Evolutionary conservation across 257 asterid species (phyloP).

Genomic region (Jasminum sambac): DNA sequence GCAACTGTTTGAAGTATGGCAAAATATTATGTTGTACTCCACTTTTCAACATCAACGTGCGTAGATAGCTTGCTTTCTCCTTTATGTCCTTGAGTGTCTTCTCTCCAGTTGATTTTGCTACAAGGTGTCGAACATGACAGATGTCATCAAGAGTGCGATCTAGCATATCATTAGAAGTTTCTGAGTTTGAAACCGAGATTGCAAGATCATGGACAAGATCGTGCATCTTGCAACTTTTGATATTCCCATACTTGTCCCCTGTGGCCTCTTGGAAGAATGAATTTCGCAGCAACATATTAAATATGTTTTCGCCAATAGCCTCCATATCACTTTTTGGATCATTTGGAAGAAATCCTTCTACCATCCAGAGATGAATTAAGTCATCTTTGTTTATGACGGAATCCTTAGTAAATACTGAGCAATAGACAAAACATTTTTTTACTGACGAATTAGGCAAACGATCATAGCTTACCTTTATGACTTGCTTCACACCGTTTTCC

Average conservation of each 20-base stretch:
- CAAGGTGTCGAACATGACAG: conserved; percentile 7
- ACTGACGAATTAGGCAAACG: too few relatives aligned
- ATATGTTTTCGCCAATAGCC: too few relatives aligned
- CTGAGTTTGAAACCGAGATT: conserved; percentile 9
- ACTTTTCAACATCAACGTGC: background rate
- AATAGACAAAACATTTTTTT: too few relatives aligned
- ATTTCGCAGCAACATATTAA: background rate
- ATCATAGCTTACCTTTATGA: too few relatives aligned
- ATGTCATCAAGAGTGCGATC: background rate
- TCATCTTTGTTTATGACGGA: too few relatives aligned
- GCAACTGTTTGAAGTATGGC: conserved; percentile 22
- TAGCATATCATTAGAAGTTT: background rate
- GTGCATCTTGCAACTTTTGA: conserved; percentile 31
- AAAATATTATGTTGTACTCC: background rate
- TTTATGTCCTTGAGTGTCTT: background rate
- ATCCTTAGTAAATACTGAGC: too few relatives aligned
- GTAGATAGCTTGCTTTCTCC: conserved; percentile 14
- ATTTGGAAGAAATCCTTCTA: too few relatives aligned
- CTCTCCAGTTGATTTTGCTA: background rate
- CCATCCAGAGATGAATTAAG: too few relatives aligned
- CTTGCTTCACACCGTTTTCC: too few relatives aligned
- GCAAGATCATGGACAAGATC: conserved; percentile 42
- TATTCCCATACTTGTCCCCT: conserved; percentile 16
- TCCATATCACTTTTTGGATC: too few relatives aligned
- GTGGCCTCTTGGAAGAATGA: conserved; percentile 30